Percentiles rank a stretch among this genome's conserved stretches.
Evolutionary conservation across 164 flowering plant genomes (phyloP).

Genomic region (Umbellularia californica): DNA sequence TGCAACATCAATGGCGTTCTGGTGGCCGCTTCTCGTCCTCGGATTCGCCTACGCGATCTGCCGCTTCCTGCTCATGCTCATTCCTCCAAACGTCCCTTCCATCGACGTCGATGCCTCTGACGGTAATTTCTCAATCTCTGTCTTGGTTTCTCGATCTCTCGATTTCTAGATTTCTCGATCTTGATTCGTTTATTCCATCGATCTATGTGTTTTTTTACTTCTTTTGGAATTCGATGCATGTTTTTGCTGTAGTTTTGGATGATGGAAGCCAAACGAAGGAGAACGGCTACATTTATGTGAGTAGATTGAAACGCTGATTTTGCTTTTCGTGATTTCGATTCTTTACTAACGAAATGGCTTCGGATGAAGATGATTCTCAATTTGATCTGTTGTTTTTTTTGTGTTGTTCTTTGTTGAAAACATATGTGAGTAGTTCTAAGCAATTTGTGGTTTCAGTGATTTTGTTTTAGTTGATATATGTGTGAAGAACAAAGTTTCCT

Average conservation of each 20-base stretch:
- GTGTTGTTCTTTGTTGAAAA: neutral
- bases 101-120: constrained; percentile 94
- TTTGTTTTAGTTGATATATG: neutral
- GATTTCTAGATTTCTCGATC: too few species aligned
- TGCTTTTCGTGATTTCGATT: too few species aligned
- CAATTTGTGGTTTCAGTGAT: neutral
- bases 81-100: constrained; percentile 95
- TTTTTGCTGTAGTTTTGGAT: constrained; percentile 59
- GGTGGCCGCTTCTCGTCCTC: constrained; percentile 86
- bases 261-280: constrained; percentile 75
- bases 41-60: constrained; percentile 77
- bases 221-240: neutral
- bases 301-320: constrained; percentile 14
- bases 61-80: constrained; percentile 77
- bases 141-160: too few species aligned
- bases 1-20: constrained; percentile 59
- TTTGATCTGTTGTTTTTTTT: too few species aligned
- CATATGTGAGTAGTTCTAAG: neutral
- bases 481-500: neutral
- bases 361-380: neutral
- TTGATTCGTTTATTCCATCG: constrained; percentile 6
- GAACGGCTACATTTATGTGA: constrained; percentile 84
- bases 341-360: neutral
- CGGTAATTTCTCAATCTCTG: constrained; percentile 30
- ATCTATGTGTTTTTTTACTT: neutral